Percentiles rank a stretch among this genome's conserved stretches.
phyloP scores from a whole-genome alignment of 805 yeast species.

The Suhomyces prunicola region DNA sequence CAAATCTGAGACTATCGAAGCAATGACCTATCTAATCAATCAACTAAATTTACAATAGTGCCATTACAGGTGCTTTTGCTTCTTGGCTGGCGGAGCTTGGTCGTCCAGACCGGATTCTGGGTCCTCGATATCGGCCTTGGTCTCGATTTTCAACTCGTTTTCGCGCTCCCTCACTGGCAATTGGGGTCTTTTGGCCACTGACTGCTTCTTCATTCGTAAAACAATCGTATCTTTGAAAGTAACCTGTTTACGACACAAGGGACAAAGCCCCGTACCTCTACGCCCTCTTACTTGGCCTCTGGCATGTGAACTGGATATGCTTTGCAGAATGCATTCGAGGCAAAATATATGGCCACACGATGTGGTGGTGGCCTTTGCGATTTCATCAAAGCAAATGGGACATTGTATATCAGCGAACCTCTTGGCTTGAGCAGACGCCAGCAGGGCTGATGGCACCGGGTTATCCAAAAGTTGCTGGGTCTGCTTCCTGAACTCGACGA shows the following conservation, averaged over 20 bases:
- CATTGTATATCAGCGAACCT: slow-evolving; percentile 37
- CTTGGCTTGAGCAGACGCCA: slow-evolving; percentile 21
- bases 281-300: slow-evolving; percentile 40
- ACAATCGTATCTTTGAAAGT: slow-evolving; percentile 34
- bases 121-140: neutral
- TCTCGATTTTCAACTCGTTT: neutral
- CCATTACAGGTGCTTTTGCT: neutral
- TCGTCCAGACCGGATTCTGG: neutral
- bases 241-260: slow-evolving; percentile 40
- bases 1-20: neutral
- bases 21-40: neutral
- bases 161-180: slow-evolving; percentile 8
- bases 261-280: slow-evolving; percentile 42
- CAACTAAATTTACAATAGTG: neutral
- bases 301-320: slow-evolving; percentile 38
- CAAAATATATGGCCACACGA: slow-evolving; percentile 45
- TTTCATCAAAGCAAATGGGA: slow-evolving; percentile 44
- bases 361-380: slow-evolving; percentile 38
- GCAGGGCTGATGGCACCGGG: slow-evolving; percentile 18
- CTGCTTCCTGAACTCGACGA: slow-evolving; percentile 35
- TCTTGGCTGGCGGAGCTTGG: neutral
- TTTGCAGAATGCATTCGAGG: slow-evolving; percentile 40
- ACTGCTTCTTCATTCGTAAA: slow-evolving; percentile 15
- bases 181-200: slow-evolving; percentile 10
- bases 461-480: slow-evolving; percentile 32